These are phyloP conservation scores for Aegilops sharonensis DNA, from an alignment of 176 grass and related monocot species.

Conservation along the genomic window DNA sequence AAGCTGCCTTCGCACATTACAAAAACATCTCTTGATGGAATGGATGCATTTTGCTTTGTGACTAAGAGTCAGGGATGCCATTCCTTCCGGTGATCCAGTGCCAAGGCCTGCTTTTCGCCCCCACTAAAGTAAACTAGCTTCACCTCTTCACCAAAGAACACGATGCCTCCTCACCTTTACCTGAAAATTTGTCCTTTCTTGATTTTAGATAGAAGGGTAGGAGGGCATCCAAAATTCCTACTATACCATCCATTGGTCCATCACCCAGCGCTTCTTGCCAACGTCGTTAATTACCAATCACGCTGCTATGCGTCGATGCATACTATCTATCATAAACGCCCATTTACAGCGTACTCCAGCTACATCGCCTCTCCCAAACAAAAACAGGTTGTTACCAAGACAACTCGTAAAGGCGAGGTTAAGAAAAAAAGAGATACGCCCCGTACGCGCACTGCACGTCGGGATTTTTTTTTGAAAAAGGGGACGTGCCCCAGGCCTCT, in stretches of 20 bases:
- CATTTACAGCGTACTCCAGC: background rate
- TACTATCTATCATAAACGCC: background rate
- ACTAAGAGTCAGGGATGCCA: constrained; percentile 33
- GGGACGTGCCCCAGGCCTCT: too few species aligned
- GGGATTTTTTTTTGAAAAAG: too few species aligned
- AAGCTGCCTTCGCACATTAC: too few species aligned
- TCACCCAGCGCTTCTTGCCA: background rate
- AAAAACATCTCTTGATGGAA: too few species aligned
- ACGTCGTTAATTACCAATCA: background rate
- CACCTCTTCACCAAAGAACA: constrained; percentile 24
- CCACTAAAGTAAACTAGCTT: constrained; percentile 20
- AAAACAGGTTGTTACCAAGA: background rate
- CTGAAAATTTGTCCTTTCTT: background rate
- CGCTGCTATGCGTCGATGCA: background rate
- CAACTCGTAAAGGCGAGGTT: background rate
- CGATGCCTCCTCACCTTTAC: constrained; percentile 26
- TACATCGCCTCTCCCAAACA: background rate
- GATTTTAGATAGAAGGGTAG: background rate
- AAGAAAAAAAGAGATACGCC: background rate
- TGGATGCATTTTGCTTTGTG: constrained; percentile 32
- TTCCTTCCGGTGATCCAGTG: background rate
- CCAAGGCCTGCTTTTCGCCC: background rate
- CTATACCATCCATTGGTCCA: background rate
- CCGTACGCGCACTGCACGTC: background rate
- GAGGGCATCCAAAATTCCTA: background rate